Base-by-base conservation (phyloP, 2,329 filamentous ascomycete genomes). In the Chrysoporthe deuterocubensis region DNA sequence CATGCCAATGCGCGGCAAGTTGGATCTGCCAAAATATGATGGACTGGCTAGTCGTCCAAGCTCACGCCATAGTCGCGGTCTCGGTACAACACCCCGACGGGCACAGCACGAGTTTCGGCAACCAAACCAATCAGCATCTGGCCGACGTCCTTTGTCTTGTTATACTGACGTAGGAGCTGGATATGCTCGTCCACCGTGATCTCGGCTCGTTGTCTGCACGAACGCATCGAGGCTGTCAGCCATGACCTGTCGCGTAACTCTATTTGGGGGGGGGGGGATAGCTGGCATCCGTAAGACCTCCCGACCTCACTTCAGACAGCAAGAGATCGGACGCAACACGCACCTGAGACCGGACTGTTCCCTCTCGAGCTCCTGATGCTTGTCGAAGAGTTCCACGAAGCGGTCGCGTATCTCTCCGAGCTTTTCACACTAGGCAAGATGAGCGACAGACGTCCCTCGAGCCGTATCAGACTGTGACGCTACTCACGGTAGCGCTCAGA, bases 81-180 rank as follows among this genome's bases (percentile, higher is more conserved):
- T 14, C 71, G 69, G 57, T 80, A 80, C 8, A 80, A 62, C 3
- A 72, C 73, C 9, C 74, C 69, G 6, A 80, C 70, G 0, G 75
- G 73, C 1, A 78, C 73, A 4, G 76, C 75, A 0, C 73, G 71
- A 34, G 78, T 77, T 46, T 80, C 79, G 0, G 79, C 79, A 7
- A 80, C 72, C 14, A 80, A 69, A 4, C 79, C 78, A 54, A 81
- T 80, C 32, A 80, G 71, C 68, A 80, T 76, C 71, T 80, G 78
- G 3, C 74, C 76, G 9, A 78, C 73, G 40, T 81, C 79, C 52
- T 79, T 80, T 54, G 78, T 72, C 40, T 80, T 76, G 72, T 80
- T 81, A 73, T 80, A 80, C 50, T 77, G 72, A 43, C 75, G 73
- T 18, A 80, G 71, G 1, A 73, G 71, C 34, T 66, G 62, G 56